A percentile compares a stretch with the other conserved stretches of the same genome.
phyloP scores from a whole-genome alignment of 495 filamentous ascomycete genomes.

The Aspergillus baeticus region DNA sequence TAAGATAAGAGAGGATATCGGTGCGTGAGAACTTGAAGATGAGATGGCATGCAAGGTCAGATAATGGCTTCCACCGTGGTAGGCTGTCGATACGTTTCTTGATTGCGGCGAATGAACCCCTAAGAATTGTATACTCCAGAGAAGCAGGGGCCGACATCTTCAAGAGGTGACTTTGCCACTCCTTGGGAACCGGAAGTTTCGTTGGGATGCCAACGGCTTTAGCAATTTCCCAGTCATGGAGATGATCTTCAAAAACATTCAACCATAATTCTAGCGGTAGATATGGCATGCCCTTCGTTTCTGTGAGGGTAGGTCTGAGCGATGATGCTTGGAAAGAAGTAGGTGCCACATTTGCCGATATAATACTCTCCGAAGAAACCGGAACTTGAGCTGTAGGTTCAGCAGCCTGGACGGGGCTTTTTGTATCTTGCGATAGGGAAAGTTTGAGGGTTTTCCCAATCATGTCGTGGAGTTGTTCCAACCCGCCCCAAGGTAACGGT shows the following conservation, averaged over 20 bases:
- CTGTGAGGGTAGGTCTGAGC: constrained; percentile 21
- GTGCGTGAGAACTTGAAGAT: constrained; percentile 87
- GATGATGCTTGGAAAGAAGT: constrained; percentile 49
- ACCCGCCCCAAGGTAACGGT: constrained; percentile 63
- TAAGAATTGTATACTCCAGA: constrained; percentile 80
- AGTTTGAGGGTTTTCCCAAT: constrained; percentile 55
- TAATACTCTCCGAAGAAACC: constrained; percentile 50
- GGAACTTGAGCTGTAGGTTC: constrained; percentile 10
- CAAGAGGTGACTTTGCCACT: constrained; percentile 63
- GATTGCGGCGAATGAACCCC: constrained; percentile 63
- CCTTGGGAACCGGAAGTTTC: constrained; percentile 65
- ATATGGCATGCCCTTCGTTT: constrained; percentile 22
- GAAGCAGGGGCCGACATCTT: constrained; percentile 52
- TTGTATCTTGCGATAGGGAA: constrained; percentile 13
- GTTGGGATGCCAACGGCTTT: constrained; percentile 77
- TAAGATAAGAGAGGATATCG: constrained; percentile 77
- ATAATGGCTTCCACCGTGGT: constrained; percentile 68
- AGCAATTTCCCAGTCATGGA: constrained; percentile 87
- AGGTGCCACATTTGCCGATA: constrained; percentile 58
- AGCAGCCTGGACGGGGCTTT: background rate
- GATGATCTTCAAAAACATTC: constrained; percentile 72
- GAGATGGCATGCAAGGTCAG: constrained; percentile 76
- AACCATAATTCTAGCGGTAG: constrained; percentile 88
- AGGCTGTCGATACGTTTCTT: constrained; percentile 66
- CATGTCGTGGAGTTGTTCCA: constrained; percentile 60